Evolutionary conservation across 2,329 filamentous ascomycete genomes (phyloP), one percentile per base, ranked within the genome.

Genomic region (Drechslera avenae): DNA sequence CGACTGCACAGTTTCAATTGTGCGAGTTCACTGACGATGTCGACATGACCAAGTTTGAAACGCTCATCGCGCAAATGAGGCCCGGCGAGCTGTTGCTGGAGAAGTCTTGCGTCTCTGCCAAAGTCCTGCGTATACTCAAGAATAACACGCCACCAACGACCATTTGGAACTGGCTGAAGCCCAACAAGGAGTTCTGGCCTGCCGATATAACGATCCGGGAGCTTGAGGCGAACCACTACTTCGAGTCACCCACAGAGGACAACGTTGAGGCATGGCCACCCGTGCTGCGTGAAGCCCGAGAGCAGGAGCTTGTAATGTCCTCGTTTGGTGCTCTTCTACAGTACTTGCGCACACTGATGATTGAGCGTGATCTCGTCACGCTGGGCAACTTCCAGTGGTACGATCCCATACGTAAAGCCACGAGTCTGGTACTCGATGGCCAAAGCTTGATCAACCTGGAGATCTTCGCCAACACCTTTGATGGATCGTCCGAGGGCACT

Each of bases 381-480:
- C 89, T 97, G 61, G 88, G 90, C 57, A 96, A 95, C 69, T 97
- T 99, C 68, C 84, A 86, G 44, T 88, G 86, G 81, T 99, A 99
- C 72, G 91, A 89, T 68, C 94, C 94, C 0, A 97, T 99, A 43
- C 88, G 88, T 66, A 96, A 97, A 69, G 82, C 86, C 1, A 91
- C 91, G 10, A 97, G 90, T 23, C 78, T 99, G 36, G 88, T 99
- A 8, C 82, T 99, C 1, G 94, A 99, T 64, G 94, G 94, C 0
- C 94, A 99, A 71, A 97, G 92, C 17, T 80, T 99, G 62, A 95
- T 96, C 79, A 99, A 99, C 67, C 85, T 99, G n/a, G 94, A 99
- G 71, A 84, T 99, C 4, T 99, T 99, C 63, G 84, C 91, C 62
- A 99, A 99, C 73, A 92, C 88, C 0, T 91, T 89, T 59, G 93